Percentiles rank a stretch among this genome's conserved stretches.
These are phyloP conservation scores for Phytophthora foliorum DNA, from an alignment of 352 stramenopile species.

Conservation along the genomic window DNA sequence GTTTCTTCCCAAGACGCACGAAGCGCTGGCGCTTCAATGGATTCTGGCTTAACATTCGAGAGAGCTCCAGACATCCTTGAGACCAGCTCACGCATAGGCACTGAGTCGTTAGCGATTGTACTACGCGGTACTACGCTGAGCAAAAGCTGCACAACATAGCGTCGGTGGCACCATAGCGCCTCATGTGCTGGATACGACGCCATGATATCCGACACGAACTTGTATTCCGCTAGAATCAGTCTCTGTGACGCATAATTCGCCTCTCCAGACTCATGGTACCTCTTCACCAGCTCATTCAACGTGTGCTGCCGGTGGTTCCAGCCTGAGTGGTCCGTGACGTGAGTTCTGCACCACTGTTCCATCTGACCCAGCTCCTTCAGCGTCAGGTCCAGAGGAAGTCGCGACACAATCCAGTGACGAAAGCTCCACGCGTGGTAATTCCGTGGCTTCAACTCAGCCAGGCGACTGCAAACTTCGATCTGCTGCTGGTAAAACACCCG, in stretches of 20 bases:
- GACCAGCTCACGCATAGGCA: constrained; percentile 10
- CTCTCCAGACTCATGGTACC: constrained; percentile 2
- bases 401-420: constrained; percentile 76
- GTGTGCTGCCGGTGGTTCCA: constrained; percentile 86
- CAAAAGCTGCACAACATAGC: constrained; percentile 66
- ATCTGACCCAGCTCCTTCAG: constrained; percentile 62
- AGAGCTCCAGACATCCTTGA: constrained; percentile 8
- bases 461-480: constrained; percentile 52
- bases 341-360: constrained; percentile 66
- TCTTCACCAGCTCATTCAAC: constrained; percentile 37
- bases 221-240: constrained; percentile 57
- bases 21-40: constrained; percentile 16
- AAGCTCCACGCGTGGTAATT: constrained; percentile 92
- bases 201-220: constrained; percentile 64
- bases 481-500: constrained; percentile 59
- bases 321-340: constrained; percentile 81
- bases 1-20: constrained; percentile 25
- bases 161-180: constrained; percentile 83
- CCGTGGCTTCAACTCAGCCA: constrained; percentile 73
- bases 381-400: constrained; percentile 35
- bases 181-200: constrained; percentile 62
- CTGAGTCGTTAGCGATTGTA: background rate
- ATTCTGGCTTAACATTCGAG: constrained; percentile 2
- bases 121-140: constrained; percentile 22
- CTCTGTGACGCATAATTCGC: constrained; percentile 2